Percentiles rank a stretch among this genome's conserved stretches.
Conservation (phyloP, 805 yeast genomes). For the Pichia californica region DNA sequence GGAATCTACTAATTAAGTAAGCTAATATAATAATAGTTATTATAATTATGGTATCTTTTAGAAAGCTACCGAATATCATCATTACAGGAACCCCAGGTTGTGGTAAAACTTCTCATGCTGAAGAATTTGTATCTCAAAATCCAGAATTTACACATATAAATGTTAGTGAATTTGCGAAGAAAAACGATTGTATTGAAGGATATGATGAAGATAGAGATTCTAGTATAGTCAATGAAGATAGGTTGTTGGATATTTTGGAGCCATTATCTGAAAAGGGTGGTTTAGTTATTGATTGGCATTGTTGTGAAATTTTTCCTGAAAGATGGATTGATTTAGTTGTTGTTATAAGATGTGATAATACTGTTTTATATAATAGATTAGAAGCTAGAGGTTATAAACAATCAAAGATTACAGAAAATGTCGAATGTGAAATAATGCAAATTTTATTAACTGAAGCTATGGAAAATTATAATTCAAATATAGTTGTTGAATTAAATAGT, state of each 20-base stretch:
- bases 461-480: conserved; percentile 71
- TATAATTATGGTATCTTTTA: conserved; percentile 25
- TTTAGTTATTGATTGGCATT: conserved; percentile 92
- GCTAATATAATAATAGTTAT: background rate
- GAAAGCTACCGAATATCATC: conserved; percentile 63
- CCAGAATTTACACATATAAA: conserved; percentile 50
- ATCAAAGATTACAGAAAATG: conserved; percentile 78
- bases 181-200: conserved; percentile 69
- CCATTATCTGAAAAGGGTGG: conserved; percentile 80
- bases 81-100: conserved; percentile 95
- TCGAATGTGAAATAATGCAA: conserved; percentile 97
- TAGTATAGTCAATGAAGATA: conserved; percentile 88
- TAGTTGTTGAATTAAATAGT: conserved; percentile 75
- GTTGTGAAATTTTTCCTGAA: conserved; percentile 93
- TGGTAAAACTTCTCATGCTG: conserved; percentile 72
- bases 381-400: conserved; percentile 71
- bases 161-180: conserved; percentile 78
- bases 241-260: conserved; percentile 73
- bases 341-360: conserved; percentile 75
- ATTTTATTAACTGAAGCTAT: conserved; percentile 80
- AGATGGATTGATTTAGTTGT: conserved; percentile 86
- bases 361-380: conserved; percentile 67
- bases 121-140: conserved; percentile 45
- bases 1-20: too few species aligned
- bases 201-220: conserved; percentile 82